phyloP scores from a whole-genome alignment of 352 stramenopile species.

The Globisporangium canariense region DNA sequence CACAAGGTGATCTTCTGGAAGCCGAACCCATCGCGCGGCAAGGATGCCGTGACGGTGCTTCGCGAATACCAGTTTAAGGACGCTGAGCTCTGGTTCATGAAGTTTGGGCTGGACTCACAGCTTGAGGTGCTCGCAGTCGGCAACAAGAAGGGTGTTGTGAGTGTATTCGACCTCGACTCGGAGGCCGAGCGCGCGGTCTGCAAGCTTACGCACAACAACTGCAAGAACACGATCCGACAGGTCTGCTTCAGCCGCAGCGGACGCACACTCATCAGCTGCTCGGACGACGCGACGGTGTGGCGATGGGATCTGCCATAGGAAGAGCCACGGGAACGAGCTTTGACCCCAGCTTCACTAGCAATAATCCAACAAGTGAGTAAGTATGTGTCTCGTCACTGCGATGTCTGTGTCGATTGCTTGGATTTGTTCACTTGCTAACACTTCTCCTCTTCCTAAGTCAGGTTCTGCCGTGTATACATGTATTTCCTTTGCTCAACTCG shows the following conservation, averaged over 20 bases:
- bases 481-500: not conserved
- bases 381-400: not conserved
- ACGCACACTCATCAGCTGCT: slow-evolving; percentile 67
- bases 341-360: not conserved
- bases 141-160: slow-evolving; percentile 81
- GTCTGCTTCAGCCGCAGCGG: slow-evolving; percentile 76
- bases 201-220: slow-evolving; percentile 71
- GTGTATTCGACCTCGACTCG: slow-evolving; percentile 74
- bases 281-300: slow-evolving; percentile 72
- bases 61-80: slow-evolving; percentile 83
- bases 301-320: slow-evolving; percentile 57
- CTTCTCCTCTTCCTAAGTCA: not conserved
- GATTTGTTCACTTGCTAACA: not conserved
- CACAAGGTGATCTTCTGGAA: slow-evolving; percentile 93
- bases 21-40: slow-evolving; percentile 77
- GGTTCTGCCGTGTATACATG: not conserved
- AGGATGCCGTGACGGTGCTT: slow-evolving; percentile 77
- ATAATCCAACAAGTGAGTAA: not conserved
- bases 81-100: slow-evolving; percentile 85
- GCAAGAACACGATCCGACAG: slow-evolving; percentile 78
- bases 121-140: slow-evolving; percentile 76
- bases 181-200: slow-evolving; percentile 63
- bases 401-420: not conserved
- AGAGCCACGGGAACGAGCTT: not conserved
- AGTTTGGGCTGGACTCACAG: slow-evolving; percentile 74